Conservation (phyloP, 202 grass and related monocot species). For the Digitaria exilis region DNA sequence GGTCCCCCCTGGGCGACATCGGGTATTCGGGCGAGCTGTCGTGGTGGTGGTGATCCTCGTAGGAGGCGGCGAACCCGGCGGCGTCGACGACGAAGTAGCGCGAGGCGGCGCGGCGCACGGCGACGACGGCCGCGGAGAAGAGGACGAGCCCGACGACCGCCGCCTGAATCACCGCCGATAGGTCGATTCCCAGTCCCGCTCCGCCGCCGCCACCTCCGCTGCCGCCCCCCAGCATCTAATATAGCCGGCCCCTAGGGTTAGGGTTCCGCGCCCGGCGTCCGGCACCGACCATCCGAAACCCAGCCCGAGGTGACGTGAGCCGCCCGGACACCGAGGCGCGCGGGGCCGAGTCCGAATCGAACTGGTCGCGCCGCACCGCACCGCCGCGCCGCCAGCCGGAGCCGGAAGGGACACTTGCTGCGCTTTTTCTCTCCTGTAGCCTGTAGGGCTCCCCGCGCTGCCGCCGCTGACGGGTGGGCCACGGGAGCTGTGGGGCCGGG, state of each 20-base stretch:
- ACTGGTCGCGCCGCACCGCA: background rate
- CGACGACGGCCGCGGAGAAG: constrained; percentile 45
- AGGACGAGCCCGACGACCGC: constrained; percentile 46
- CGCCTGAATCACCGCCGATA: constrained; percentile 63
- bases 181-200: constrained; percentile 46
- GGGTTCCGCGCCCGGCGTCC: constrained; percentile 48
- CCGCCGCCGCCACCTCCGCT: background rate
- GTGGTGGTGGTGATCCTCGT: constrained; percentile 46
- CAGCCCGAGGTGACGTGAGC: background rate
- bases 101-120: constrained; percentile 67
- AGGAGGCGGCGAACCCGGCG: constrained; percentile 55
- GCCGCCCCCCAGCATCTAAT: constrained; percentile 69
- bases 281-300: constrained; percentile 49
- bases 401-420: constrained; percentile 29
- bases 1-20: constrained; percentile 24
- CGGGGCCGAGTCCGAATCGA: background rate
- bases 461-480: constrained; percentile 32
- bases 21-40: constrained; percentile 8
- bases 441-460: background rate
- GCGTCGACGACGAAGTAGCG: constrained; percentile 88
- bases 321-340: background rate
- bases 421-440: background rate
- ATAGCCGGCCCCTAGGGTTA: constrained; percentile 45
- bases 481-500: background rate
- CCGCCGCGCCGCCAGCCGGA: constrained; percentile 27